Percentiles rank a stretch among this genome's conserved stretches.
Evolutionary conservation across 768 basidiomycete genomes (phyloP).

Genomic region (Hydnum rufescens): DNA sequence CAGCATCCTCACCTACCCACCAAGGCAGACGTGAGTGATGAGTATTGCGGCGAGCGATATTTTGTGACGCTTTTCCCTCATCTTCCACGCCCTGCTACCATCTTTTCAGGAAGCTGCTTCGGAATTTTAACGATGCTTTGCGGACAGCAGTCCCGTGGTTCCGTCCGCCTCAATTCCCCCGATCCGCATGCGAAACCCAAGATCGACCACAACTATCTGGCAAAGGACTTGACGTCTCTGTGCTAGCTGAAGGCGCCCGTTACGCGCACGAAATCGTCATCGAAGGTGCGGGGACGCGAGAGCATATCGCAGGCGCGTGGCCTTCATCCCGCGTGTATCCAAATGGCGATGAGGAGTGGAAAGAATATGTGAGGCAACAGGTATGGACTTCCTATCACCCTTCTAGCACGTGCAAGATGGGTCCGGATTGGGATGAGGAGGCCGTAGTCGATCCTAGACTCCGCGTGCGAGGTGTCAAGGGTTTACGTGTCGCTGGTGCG

Average conservation of each 20-base stretch:
- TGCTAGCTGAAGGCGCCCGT: conserved; percentile 2
- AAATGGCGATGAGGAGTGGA: conserved; percentile 2
- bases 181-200: conserved; percentile 6
- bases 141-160: conserved; percentile 4
- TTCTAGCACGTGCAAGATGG: conserved; percentile 7
- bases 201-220: conserved; percentile 9
- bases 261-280: conserved; percentile 5
- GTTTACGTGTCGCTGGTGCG: conserved; percentile 2
- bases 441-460: conserved; percentile 6
- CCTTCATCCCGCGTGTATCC: not conserved
- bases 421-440: not conserved
- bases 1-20: not conserved
- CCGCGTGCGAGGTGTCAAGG: conserved; percentile 3
- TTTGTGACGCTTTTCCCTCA: too few species aligned
- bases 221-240: not conserved
- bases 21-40: not conserved
- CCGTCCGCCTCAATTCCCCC: conserved; percentile 5
- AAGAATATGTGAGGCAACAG: conserved; percentile 4
- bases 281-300: not conserved
- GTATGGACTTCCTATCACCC: conserved; percentile 7
- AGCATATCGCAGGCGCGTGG: conserved; percentile 1
- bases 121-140: conserved; percentile 1
- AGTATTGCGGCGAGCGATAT: not conserved
- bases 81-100: not conserved
- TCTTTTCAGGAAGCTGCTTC: not conserved